Conservation (phyloP, 1,139 yeast species). For the Tardiomyces blankii region DNA sequence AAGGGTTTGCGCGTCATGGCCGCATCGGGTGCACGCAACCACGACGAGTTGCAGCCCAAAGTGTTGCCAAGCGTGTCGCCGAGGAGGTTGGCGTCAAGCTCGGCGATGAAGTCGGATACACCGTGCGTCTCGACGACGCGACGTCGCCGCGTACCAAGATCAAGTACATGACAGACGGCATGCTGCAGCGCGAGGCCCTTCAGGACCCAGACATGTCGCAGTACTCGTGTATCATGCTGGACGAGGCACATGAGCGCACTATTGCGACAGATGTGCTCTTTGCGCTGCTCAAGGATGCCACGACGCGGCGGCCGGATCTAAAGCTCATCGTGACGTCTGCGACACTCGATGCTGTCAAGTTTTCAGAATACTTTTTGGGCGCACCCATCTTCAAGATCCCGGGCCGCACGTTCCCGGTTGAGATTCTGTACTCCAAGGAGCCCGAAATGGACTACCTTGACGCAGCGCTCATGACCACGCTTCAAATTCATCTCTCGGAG, state of each 20-base stretch:
- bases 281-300: slow-evolving; percentile 71
- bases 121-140: slow-evolving; percentile 76
- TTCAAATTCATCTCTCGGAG: slow-evolving; percentile 73
- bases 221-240: slow-evolving; percentile 80
- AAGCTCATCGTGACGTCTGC: slow-evolving; percentile 86
- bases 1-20: slow-evolving; percentile 46
- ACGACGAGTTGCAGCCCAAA: slow-evolving; percentile 88
- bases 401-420: slow-evolving; percentile 87
- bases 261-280: slow-evolving; percentile 88
- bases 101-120: slow-evolving; percentile 79
- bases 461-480: slow-evolving; percentile 67
- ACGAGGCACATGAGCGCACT: slow-evolving; percentile 95
- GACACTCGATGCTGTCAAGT: slow-evolving; percentile 76
- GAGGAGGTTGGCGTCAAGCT: slow-evolving; percentile 61
- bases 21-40: slow-evolving; percentile 94
- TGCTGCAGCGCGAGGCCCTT: slow-evolving; percentile 77
- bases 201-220: slow-evolving; percentile 59
- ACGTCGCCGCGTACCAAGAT: slow-evolving; percentile 53
- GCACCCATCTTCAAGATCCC: slow-evolving; percentile 82
- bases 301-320: slow-evolving; percentile 56
- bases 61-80: slow-evolving; percentile 84
- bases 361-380: slow-evolving; percentile 60
- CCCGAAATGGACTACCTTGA: slow-evolving; percentile 83
- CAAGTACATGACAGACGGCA: slow-evolving; percentile 94
- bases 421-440: slow-evolving; percentile 58